Conservation (phyloP, 1,139 yeast genomes). For the Saccharomyces pastorianus region DNA sequence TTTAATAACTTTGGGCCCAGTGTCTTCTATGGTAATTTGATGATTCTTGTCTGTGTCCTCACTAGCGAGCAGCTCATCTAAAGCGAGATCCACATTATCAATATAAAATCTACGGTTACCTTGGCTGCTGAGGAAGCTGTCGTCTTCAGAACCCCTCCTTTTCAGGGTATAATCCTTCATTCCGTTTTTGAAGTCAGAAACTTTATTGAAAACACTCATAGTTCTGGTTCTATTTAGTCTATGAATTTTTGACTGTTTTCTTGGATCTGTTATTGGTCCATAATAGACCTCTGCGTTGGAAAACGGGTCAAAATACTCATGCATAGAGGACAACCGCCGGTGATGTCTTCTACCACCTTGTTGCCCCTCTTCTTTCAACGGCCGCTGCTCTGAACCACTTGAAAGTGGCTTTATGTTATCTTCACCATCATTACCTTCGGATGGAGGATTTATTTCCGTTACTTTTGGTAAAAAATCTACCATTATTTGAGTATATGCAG, state of each 20-base stretch:
- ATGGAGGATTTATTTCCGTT: background rate
- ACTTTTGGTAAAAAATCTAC: background rate
- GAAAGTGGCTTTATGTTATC: background rate
- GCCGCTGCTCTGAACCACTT: background rate
- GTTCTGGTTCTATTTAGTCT: constrained; percentile 31
- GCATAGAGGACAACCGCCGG: constrained; percentile 24
- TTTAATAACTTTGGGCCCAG: constrained; percentile 82
- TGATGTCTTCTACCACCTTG: constrained; percentile 15
- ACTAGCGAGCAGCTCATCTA: constrained; percentile 56
- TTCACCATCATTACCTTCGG: background rate
- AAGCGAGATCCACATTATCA: constrained; percentile 65
- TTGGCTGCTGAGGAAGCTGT: constrained; percentile 32
- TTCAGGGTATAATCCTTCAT: constrained; percentile 26
- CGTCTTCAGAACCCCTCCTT: constrained; percentile 67
- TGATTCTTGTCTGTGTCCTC: constrained; percentile 84
- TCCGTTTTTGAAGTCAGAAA: constrained; percentile 20
- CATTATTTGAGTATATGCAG: background rate
- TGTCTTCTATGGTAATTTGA: constrained; percentile 88
- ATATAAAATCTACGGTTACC: constrained; percentile 55
- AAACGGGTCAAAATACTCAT: constrained; percentile 45
- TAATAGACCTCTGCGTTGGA: constrained; percentile 66
- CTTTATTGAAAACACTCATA: constrained; percentile 33
- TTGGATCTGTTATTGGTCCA: constrained; percentile 54
- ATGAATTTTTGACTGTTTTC: constrained; percentile 15
- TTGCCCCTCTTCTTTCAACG: background rate